Evolutionary conservation across 345 rosid species (phyloP).

Genomic region (Pistacia integerrima): DNA sequence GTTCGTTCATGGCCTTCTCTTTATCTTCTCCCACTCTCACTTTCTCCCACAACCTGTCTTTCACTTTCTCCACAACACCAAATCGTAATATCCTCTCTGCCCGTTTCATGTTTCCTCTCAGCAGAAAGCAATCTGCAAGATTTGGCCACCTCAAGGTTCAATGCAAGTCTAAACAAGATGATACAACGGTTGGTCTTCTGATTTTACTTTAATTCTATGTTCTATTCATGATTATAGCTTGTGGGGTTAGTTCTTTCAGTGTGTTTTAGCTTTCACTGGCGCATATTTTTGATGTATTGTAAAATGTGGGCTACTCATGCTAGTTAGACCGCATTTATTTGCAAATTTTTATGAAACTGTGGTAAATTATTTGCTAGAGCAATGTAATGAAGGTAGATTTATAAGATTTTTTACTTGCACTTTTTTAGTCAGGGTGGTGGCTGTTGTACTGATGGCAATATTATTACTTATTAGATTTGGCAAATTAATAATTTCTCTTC

Average conservation of each 20-base stretch:
- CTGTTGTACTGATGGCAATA: not conserved
- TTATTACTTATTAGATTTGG: not conserved
- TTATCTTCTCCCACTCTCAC: constrained; percentile 53
- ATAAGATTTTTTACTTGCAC: not conserved
- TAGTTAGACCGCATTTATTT: not conserved
- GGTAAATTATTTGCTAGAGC: not conserved
- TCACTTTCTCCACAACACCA: constrained; percentile 24
- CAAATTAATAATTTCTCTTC: not conserved
- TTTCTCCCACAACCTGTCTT: constrained; percentile 33
- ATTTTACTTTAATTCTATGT: not conserved
- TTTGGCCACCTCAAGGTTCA: constrained; percentile 26
- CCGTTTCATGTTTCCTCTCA: constrained; percentile 36
- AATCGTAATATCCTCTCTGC: constrained; percentile 29
- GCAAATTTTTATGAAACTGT: not conserved
- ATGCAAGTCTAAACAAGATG: constrained; percentile 34
- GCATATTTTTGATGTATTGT: not conserved
- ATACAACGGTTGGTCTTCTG: constrained; percentile 33
- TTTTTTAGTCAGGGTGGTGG: not conserved
- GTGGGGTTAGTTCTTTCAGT: not conserved
- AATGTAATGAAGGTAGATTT: not conserved
- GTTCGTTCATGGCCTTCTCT: constrained; percentile 59
- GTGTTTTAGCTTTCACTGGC: not conserved
- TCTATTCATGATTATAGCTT: not conserved
- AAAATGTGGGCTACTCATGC: not conserved
- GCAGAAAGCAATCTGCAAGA: constrained; percentile 20